A percentile compares a stretch with the other conserved stretches of the same genome.
phyloP scores from a whole-genome alignment of 176 grass and related monocot species.

The Zizania latifolia region DNA sequence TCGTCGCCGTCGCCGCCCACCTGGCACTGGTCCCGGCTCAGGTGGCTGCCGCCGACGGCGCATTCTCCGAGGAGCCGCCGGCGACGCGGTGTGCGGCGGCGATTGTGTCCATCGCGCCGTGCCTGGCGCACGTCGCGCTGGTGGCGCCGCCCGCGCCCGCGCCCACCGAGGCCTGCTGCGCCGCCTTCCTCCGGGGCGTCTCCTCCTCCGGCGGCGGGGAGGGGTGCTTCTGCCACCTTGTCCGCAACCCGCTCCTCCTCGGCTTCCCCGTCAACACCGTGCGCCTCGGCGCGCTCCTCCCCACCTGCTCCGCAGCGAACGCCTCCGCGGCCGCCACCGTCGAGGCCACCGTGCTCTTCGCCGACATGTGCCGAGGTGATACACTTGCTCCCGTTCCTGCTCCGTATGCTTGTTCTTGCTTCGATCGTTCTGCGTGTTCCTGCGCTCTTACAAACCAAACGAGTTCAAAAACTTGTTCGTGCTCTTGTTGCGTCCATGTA shows the following conservation, averaged over 20 bases:
- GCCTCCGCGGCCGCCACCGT: slow-evolving; percentile 11
- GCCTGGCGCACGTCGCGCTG: slow-evolving; percentile 33
- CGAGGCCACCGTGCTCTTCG: slow-evolving; percentile 11
- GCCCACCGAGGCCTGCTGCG: slow-evolving; percentile 45
- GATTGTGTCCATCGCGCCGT: slow-evolving; percentile 43
- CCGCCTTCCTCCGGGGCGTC: slow-evolving; percentile 36
- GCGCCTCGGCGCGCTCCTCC: slow-evolving; percentile 37
- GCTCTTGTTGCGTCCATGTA: background rate
- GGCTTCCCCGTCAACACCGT: slow-evolving; percentile 42
- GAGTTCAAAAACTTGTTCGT: background rate
- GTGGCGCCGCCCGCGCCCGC: background rate
- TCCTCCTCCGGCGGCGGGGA: slow-evolving; percentile 12
- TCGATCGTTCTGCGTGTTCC: background rate
- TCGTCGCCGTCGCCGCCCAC: slow-evolving; percentile 7
- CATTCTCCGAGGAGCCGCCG: background rate
- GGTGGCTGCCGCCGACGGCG: background rate
- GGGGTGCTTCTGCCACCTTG: slow-evolving; percentile 43
- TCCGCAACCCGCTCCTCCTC: slow-evolving; percentile 44
- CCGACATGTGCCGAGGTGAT: slow-evolving; percentile 27
- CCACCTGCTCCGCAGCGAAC: slow-evolving; percentile 30
- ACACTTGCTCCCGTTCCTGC: background rate
- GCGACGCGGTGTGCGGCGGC: slow-evolving; percentile 20
- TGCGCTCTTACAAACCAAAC: background rate
- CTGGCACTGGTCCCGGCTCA: background rate
- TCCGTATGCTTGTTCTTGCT: background rate